Conservation (phyloP, 1,284 basidiomycete genomes). For the Sparassis latifolia region DNA sequence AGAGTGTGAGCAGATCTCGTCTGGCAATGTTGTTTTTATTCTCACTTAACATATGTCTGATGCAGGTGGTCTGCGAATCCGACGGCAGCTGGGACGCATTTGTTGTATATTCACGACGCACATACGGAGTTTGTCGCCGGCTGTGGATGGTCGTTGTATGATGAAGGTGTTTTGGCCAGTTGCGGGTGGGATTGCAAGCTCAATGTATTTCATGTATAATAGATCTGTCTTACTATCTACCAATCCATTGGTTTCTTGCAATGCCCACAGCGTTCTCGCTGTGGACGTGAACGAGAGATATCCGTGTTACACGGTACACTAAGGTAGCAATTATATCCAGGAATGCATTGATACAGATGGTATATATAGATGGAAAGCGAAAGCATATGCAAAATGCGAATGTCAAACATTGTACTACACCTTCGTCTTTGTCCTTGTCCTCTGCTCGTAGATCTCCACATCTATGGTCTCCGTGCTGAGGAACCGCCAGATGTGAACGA, state of each 20-base stretch:
- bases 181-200: constrained; percentile 89
- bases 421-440: constrained; percentile 29
- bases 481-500: constrained; percentile 78
- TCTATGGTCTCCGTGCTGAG: constrained; percentile 83
- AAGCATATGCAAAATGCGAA: too few relatives aligned
- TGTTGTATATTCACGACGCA: constrained; percentile 70
- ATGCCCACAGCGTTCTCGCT: too few relatives aligned
- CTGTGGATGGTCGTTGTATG: constrained; percentile 84
- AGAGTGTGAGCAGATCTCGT: constrained; percentile 55
- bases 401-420: too few relatives aligned
- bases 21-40: background rate
- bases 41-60: constrained; percentile 6
- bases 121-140: constrained; percentile 97
- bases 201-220: constrained; percentile 55
- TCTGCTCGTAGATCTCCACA: constrained; percentile 64
- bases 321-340: too few relatives aligned
- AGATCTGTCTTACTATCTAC: too few relatives aligned
- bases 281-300: too few relatives aligned
- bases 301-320: too few relatives aligned
- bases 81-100: constrained; percentile 43
- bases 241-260: too few relatives aligned
- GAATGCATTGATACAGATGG: too few relatives aligned
- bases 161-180: constrained; percentile 79
- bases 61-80: constrained; percentile 60
- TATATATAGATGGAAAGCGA: too few relatives aligned